These are phyloP conservation scores for Melastoma candidum DNA, from an alignment of 441 rosid genomes.

Conservation along the genomic window DNA sequence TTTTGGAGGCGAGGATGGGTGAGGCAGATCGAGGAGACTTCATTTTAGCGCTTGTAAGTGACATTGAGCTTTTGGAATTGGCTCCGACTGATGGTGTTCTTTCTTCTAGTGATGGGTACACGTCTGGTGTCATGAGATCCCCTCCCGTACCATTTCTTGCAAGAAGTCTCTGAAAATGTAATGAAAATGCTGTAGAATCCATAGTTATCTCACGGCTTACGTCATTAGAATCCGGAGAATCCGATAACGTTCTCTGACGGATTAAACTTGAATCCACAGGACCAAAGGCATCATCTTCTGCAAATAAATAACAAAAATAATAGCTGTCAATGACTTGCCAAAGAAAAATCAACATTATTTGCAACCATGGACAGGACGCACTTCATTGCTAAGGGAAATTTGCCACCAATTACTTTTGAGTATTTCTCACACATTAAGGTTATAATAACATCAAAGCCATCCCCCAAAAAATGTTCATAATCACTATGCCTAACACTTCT, in stretches of 20 bases:
- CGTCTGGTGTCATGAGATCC: conserved; percentile 40
- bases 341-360: not conserved
- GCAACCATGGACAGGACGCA: not conserved
- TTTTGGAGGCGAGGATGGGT: conserved; percentile 29
- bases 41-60: conserved; percentile 48
- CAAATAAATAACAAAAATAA: conserved; percentile 24
- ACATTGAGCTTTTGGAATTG: conserved; percentile 56
- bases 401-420: too few species aligned
- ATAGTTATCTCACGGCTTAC: conserved; percentile 72
- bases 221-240: conserved; percentile 46
- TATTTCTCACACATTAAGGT: too few species aligned
- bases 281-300: conserved; percentile 75
- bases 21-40: conserved; percentile 21
- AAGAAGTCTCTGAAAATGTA: conserved; percentile 76
- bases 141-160: conserved; percentile 53
- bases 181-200: conserved; percentile 92
- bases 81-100: conserved; percentile 44
- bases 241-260: conserved; percentile 60
- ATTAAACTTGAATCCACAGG: conserved; percentile 85
- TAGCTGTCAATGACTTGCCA: conserved; percentile 45
- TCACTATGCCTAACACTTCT: too few species aligned
- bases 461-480: too few species aligned
- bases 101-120: conserved; percentile 32
- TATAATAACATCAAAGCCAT: too few species aligned
- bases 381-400: not conserved